Conservation (phyloP, 2,329 filamentous ascomycete genomes). For the Talaromyces sp. region DNA sequence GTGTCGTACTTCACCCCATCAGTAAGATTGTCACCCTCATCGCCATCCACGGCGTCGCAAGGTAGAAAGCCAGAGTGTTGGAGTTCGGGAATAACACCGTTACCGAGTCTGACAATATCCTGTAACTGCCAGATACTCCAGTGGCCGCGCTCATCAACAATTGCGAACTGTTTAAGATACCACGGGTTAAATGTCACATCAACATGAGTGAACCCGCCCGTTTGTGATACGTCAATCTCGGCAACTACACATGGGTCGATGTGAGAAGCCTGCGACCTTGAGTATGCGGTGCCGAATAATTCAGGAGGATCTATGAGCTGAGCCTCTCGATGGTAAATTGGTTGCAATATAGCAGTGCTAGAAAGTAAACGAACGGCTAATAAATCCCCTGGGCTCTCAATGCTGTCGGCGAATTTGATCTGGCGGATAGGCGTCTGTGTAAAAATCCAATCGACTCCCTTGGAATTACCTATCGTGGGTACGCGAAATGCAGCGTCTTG, state of each 20-base stretch:
- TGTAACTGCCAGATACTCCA: conserved; percentile 54
- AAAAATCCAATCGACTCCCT: background rate
- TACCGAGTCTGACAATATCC: conserved; percentile 31
- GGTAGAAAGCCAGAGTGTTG: conserved; percentile 33
- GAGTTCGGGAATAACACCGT: conserved; percentile 24
- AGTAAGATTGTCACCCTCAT: conserved; percentile 17
- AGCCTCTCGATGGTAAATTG: conserved; percentile 33
- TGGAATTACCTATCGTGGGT: conserved; percentile 46
- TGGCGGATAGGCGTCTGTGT: conserved; percentile 52
- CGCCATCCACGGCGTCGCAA: conserved; percentile 20
- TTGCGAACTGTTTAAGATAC: conserved; percentile 55
- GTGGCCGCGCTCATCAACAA: conserved; percentile 52
- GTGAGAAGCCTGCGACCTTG: conserved; percentile 34
- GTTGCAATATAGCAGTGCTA: conserved; percentile 50
- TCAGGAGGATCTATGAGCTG: conserved; percentile 21
- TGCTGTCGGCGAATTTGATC: conserved; percentile 47
- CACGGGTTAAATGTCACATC: conserved; percentile 60
- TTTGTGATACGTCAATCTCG: conserved; percentile 42
- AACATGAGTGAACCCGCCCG: conserved; percentile 48
- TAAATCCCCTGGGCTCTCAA: conserved; percentile 29
- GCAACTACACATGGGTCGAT: conserved; percentile 49
- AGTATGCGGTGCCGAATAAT: background rate
- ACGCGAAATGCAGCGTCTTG: conserved; percentile 25
- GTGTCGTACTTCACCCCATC: conserved; percentile 36
- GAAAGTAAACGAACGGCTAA: conserved; percentile 51